These are phyloP conservation scores for Cercospora beticola DNA, from an alignment of 2,329 filamentous ascomycete species.

Conservation along the genomic window DNA sequence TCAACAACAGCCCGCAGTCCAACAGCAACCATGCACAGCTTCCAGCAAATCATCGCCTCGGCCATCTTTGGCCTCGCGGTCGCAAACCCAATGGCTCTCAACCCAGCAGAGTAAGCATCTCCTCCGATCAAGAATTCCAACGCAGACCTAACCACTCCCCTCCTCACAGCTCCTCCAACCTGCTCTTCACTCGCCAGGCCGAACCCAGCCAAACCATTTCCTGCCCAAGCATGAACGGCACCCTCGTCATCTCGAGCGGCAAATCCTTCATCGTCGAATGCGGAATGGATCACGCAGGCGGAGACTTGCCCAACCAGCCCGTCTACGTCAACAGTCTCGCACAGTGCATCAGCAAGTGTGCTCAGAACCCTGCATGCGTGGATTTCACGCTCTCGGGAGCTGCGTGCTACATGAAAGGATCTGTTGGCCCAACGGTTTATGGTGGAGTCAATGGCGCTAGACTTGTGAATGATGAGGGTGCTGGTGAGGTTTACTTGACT, in stretches of 20 bases:
- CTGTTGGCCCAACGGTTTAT: slow-evolving; percentile 24
- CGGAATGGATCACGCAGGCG: slow-evolving; percentile 31
- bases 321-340: slow-evolving; percentile 25
- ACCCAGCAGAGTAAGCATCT: not conserved
- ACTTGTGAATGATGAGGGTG: slow-evolving; percentile 19
- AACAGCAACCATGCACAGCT: slow-evolving; percentile 1
- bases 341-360: slow-evolving; percentile 33
- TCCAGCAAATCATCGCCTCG: slow-evolving; percentile 2
- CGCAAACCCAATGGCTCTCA: not conserved
- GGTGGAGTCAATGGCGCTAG: slow-evolving; percentile 30
- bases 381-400: slow-evolving; percentile 33
- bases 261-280: slow-evolving; percentile 30
- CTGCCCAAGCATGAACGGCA: slow-evolving; percentile 14
- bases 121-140: not conserved
- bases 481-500: slow-evolving; percentile 9
- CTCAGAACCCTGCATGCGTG: slow-evolving; percentile 30
- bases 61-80: slow-evolving; percentile 4
- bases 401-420: slow-evolving; percentile 36
- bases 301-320: slow-evolving; percentile 27
- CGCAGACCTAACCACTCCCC: not conserved
- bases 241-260: slow-evolving; percentile 13
- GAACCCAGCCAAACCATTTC: not conserved
- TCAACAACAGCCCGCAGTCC: not conserved
- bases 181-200: not conserved
- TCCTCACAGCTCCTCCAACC: not conserved